Conservation (phyloP, 2,329 filamentous ascomycete genomes). For the Laburnicola sp. region DNA sequence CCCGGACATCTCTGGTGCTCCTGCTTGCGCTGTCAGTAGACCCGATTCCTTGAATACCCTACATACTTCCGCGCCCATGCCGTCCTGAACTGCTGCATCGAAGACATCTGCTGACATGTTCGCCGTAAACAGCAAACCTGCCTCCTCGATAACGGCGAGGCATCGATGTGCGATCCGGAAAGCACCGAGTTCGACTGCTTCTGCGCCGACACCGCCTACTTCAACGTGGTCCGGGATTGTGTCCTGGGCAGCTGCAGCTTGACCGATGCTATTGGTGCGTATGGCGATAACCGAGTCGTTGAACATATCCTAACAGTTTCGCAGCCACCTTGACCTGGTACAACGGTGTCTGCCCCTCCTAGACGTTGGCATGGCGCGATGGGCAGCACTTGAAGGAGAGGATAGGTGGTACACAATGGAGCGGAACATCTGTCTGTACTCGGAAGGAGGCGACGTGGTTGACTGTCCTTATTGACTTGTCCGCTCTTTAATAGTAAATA, state of each 20-base stretch:
- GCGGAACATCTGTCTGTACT: background rate
- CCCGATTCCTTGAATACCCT: background rate
- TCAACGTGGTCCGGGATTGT: constrained; percentile 10
- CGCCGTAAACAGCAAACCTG: constrained; percentile 13
- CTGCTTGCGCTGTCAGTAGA: constrained; percentile 16
- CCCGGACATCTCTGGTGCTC: constrained; percentile 17
- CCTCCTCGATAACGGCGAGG: constrained; percentile 8
- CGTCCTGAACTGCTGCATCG: background rate
- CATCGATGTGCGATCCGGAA: constrained; percentile 14
- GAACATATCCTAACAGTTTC: background rate
- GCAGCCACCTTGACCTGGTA: constrained; percentile 14
- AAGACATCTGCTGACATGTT: background rate
- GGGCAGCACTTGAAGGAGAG: constrained; percentile 8
- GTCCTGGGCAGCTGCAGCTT: constrained; percentile 11
- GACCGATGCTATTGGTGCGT: constrained; percentile 13
- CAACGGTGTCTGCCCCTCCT: constrained; percentile 6
- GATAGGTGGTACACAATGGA: background rate
- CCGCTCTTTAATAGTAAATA: background rate
- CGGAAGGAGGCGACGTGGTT: constrained; percentile 1
- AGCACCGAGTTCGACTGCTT: constrained; percentile 12
- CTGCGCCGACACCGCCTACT: constrained; percentile 18
- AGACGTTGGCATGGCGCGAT: constrained; percentile 4
- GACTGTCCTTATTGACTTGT: constrained; percentile 1
- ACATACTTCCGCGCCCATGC: background rate
- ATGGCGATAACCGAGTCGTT: background rate